Evolutionary conservation across 1,284 basidiomycete genomes (phyloP).

Genomic region (Anthracocystis setariae): DNA sequence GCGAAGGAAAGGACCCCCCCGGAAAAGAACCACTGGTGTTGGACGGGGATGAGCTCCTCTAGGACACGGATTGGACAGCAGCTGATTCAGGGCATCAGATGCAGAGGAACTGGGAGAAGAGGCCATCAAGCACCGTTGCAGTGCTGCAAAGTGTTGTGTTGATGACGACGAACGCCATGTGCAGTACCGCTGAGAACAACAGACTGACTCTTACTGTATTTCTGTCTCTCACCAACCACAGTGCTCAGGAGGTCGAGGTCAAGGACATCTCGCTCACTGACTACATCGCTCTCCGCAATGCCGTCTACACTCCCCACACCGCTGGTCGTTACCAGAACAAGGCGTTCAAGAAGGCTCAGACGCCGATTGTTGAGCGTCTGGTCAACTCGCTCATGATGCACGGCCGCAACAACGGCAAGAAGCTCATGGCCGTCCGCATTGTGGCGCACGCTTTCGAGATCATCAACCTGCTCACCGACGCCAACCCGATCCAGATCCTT

Average conservation of each 20-base stretch:
- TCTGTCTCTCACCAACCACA: constrained; percentile 26
- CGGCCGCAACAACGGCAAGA: constrained; percentile 99
- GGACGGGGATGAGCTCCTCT: no score
- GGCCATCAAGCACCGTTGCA: neutral
- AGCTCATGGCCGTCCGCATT: constrained; percentile 98
- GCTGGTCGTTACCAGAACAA: constrained; percentile 99
- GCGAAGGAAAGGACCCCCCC: no score
- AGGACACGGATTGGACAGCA: neutral
- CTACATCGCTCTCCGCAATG: constrained; percentile 99
- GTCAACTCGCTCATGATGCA: constrained; percentile 99
- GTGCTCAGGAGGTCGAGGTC: constrained; percentile 83
- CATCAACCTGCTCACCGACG: constrained; percentile 99
- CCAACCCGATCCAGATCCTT: constrained; percentile 98
- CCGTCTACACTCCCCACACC: constrained; percentile 95
- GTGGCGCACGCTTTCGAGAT: constrained; percentile 99
- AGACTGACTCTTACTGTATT: constrained; percentile 19
- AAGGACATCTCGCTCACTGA: constrained; percentile 87
- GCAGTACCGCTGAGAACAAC: neutral
- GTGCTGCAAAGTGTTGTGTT: no score
- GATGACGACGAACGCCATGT: neutral
- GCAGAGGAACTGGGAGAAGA: neutral
- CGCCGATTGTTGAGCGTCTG: constrained; percentile 99
- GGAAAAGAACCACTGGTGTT: no score
- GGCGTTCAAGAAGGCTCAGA: constrained; percentile 99
- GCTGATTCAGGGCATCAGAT: neutral